phyloP scores from a whole-genome alignment of 495 filamentous ascomycete species.

The Ramalina intermedia region DNA sequence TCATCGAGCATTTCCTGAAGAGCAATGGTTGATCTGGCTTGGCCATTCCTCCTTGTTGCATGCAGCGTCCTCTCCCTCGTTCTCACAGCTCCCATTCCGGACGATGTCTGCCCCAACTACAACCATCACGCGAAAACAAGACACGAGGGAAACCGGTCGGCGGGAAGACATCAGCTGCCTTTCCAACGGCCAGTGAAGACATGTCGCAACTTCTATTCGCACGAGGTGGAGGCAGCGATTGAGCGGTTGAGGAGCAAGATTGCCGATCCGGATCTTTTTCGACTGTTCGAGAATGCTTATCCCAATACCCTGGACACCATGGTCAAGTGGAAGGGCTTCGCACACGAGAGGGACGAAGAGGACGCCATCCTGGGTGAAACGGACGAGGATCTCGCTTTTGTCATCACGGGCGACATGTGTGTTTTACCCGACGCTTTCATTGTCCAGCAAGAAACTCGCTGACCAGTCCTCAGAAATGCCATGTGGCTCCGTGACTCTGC shows the following conservation, averaged over 20 bases:
- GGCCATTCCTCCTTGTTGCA: too few relatives aligned
- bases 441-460: neutral
- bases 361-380: conserved; percentile 17
- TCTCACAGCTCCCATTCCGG: neutral
- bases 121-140: conserved; percentile 19
- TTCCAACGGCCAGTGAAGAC: conserved; percentile 38
- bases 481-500: conserved; percentile 60
- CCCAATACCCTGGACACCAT: conserved; percentile 58
- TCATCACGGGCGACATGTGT: conserved; percentile 48
- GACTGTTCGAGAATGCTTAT: conserved; percentile 49
- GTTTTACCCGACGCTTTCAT: neutral
- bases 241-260: conserved; percentile 32
- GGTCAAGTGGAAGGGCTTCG: conserved; percentile 47
- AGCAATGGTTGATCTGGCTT: too few relatives aligned
- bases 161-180: conserved; percentile 31
- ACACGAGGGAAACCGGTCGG: conserved; percentile 21
- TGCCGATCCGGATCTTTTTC: conserved; percentile 48
- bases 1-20: too few relatives aligned
- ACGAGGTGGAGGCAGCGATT: conserved; percentile 39
- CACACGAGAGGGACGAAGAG: conserved; percentile 25
- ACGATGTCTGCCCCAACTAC: conserved; percentile 22
- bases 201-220: conserved; percentile 49
- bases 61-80: too few relatives aligned
- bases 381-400: conserved; percentile 47
- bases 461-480: conserved; percentile 26